A percentile compares a stretch with the other conserved stretches of the same genome.
Evolutionary conservation across 2,329 filamentous ascomycete species (phyloP).

Genomic region (Epichloe elymi): DNA sequence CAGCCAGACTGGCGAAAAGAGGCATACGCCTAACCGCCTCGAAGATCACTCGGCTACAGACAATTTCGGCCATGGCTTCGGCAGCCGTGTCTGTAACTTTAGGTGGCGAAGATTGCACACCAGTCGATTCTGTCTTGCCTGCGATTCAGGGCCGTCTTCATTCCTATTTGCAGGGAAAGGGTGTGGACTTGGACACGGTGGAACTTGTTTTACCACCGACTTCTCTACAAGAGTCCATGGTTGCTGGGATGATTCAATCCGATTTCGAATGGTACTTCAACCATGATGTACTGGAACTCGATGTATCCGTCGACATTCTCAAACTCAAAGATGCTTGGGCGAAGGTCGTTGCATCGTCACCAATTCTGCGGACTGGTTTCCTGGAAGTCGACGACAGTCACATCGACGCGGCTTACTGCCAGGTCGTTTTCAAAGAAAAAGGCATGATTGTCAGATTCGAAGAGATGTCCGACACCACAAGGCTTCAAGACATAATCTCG

Average conservation of each 20-base stretch:
- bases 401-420: slow-evolving; percentile 36
- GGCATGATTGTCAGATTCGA: slow-evolving; percentile 11
- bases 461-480: slow-evolving; percentile 16
- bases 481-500: slow-evolving; percentile 23
- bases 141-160: slow-evolving; percentile 18
- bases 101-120: background rate
- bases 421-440: slow-evolving; percentile 27
- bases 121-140: background rate
- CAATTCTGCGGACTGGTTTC: slow-evolving; percentile 68
- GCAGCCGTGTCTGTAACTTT: slow-evolving; percentile 27
- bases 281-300: slow-evolving; percentile 59
- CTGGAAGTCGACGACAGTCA: slow-evolving; percentile 47
- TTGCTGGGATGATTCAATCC: slow-evolving; percentile 68
- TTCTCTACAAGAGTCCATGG: slow-evolving; percentile 75
- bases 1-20: slow-evolving; percentile 51
- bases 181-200: slow-evolving; percentile 25
- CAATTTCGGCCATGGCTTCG: slow-evolving; percentile 34
- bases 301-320: slow-evolving; percentile 36
- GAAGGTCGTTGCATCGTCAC: slow-evolving; percentile 42
- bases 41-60: slow-evolving; percentile 60
- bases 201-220: slow-evolving; percentile 61
- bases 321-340: slow-evolving; percentile 49
- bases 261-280: slow-evolving; percentile 72
- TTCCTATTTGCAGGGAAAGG: slow-evolving; percentile 21
- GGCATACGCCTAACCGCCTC: slow-evolving; percentile 55